These are phyloP conservation scores for Termitomyces heimii DNA, from an alignment of 768 basidiomycete genomes.

Conservation along the genomic window DNA sequence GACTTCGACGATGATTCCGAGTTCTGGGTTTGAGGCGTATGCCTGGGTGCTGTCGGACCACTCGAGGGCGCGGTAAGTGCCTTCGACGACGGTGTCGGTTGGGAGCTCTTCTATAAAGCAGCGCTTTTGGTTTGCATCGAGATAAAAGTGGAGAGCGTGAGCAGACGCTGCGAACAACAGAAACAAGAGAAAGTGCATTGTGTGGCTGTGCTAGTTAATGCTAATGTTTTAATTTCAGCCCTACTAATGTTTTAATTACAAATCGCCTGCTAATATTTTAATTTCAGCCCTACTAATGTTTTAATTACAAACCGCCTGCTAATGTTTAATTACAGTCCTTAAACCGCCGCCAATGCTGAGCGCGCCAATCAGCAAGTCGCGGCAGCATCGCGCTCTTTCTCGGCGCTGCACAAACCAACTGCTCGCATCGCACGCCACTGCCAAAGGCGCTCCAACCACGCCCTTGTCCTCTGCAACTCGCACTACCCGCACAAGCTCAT, in stretches of 20 bases:
- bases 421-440: slow-evolving; percentile 65
- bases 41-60: slow-evolving; percentile 71
- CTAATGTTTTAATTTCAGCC: not conserved
- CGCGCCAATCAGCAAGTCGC: slow-evolving; percentile 52
- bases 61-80: slow-evolving; percentile 89
- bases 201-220: no score
- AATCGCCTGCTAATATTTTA: no score
- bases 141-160: slow-evolving; percentile 92
- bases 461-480: slow-evolving; percentile 51
- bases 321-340: not conserved
- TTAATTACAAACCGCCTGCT: no score
- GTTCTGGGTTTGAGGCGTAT: slow-evolving; percentile 66
- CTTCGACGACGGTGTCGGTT: slow-evolving; percentile 86
- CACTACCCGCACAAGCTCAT: slow-evolving; percentile 62
- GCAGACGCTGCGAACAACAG: slow-evolving; percentile 28
- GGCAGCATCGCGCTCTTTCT: slow-evolving; percentile 56
- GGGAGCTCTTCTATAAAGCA: slow-evolving; percentile 98
- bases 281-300: no score
- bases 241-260: no score
- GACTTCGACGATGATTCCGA: slow-evolving; percentile 90
- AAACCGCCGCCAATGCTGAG: slow-evolving; percentile 29
- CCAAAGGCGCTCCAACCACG: slow-evolving; percentile 58
- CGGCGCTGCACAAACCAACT: slow-evolving; percentile 80
- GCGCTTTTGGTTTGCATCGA: slow-evolving; percentile 87
- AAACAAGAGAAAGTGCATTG: not conserved